Evolutionary conservation across 2,329 filamentous ascomycete species (phyloP), one percentile per base, ranked within the genome.

Genomic region (Neobulgaria alba): DNA sequence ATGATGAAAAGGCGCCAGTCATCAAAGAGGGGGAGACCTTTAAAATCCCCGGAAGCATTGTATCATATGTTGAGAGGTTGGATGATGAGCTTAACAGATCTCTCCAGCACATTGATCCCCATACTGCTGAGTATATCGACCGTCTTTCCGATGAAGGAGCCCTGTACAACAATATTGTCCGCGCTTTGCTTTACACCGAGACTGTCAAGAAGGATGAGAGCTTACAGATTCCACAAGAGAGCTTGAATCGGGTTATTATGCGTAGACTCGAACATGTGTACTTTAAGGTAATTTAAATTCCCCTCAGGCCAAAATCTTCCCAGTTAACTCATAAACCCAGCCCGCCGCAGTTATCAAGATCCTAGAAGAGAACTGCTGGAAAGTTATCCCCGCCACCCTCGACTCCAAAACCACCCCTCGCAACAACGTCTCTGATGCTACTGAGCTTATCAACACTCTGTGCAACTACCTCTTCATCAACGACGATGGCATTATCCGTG

Each of bases 41-140:
- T 73, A 89, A 84, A 69, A 77, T 98, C 43, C 86, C 92, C 15
- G 93, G 92, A 60, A 95, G 87, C 69, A 72, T 96, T 46, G 86
- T 95, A 33, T 96, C 92, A 0, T 93, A 90, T 60, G 79, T 94
- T 21, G 92, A 98, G 73, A 78, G 92, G 59, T 76, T 98, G 15
- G 92, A 98, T 58, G 92, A 98, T 59, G 93, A 98, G 69, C 85
- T 98, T 50, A 94, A 86, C 47, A 82, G 92, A 56, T 95, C 92
- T n/a, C 74, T 98, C 38, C 92, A 98, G 66, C 85, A 82, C 65
- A 95, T 98, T 59, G 92, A 98, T 62, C 93, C 92, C 42, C 92
- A 98, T 67, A 98, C 92, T 30, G 92, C 92, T 20, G 92, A 98
- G 68, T 98, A 98, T 61, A 95, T 98, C 48, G 92, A 98, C 62